Evolutionary conservation across 768 basidiomycete genomes (phyloP).

Genomic region (Amanita thiersii): DNA sequence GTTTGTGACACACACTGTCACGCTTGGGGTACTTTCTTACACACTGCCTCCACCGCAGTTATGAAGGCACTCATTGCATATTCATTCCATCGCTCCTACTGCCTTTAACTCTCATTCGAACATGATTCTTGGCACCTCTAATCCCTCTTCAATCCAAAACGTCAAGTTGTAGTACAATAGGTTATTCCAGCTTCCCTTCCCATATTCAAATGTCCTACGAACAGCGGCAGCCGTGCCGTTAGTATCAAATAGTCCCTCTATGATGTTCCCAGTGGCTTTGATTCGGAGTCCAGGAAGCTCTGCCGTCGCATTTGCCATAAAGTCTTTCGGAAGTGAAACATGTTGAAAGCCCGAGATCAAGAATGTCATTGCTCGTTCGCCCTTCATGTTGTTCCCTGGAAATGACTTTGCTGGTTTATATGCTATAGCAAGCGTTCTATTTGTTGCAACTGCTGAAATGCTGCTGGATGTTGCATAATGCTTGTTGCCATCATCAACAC

Average conservation of each 20-base stretch:
- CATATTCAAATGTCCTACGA: too few relatives aligned
- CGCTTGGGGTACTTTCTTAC: too few relatives aligned
- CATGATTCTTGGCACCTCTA: too few relatives aligned
- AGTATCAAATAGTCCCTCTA: too few relatives aligned
- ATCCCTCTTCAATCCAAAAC: too few relatives aligned
- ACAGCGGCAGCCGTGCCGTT: too few relatives aligned
- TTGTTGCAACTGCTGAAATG: conserved; percentile 16
- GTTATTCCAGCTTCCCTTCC: too few relatives aligned
- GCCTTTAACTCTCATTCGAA: too few relatives aligned
- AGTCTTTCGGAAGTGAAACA: conserved; percentile 12
- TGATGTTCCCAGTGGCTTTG: conserved; percentile 15
- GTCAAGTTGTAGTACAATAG: too few relatives aligned
- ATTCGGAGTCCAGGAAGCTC: conserved; percentile 17
- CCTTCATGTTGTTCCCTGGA: conserved; percentile 13
- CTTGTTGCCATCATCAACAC: conserved; percentile 4
- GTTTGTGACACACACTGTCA: background rate
- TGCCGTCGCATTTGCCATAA: conserved; percentile 14
- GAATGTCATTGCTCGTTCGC: conserved; percentile 18
- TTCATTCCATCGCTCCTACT: too few relatives aligned
- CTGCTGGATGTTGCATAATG: conserved; percentile 18
- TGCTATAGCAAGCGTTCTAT: conserved; percentile 15
- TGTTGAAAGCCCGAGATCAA: conserved; percentile 18
- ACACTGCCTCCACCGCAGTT: too few relatives aligned
- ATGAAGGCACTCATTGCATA: too few relatives aligned
- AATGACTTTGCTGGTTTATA: conserved; percentile 20